These are phyloP conservation scores for Camelina sativa DNA, from an alignment of 345 rosid species.

Conservation along the genomic window DNA sequence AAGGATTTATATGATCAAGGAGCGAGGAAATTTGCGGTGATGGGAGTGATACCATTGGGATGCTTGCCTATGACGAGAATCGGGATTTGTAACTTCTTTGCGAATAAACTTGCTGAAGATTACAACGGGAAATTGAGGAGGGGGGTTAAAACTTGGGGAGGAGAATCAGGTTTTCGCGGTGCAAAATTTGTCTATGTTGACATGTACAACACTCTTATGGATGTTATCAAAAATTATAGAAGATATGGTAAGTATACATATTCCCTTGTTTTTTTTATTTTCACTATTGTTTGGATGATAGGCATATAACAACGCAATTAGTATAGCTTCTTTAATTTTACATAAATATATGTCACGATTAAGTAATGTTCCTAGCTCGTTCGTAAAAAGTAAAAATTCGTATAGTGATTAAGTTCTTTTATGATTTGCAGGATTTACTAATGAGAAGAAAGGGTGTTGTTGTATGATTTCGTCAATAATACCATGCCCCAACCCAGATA, in stretches of 20 bases:
- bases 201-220: constrained; percentile 57
- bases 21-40: constrained; percentile 43
- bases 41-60: constrained; percentile 46
- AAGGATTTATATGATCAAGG: constrained; percentile 40
- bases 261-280: not conserved
- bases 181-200: constrained; percentile 57
- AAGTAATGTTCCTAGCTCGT: not conserved
- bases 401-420: not conserved
- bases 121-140: constrained; percentile 33
- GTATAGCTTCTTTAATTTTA: not conserved
- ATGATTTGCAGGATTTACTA: constrained; percentile 38
- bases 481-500: constrained; percentile 49
- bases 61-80: constrained; percentile 41
- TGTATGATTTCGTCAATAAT: constrained; percentile 31
- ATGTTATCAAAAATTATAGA: constrained; percentile 53
- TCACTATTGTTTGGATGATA: not conserved
- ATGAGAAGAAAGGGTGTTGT: constrained; percentile 40
- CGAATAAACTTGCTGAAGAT: constrained; percentile 17
- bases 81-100: constrained; percentile 20
- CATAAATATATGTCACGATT: not conserved
- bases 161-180: constrained; percentile 21
- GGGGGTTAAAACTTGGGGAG: not conserved
- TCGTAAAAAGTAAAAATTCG: not conserved
- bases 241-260: constrained; percentile 53
- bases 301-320: not conserved